Percentiles rank a stretch among this genome's conserved stretches.
phyloP scores from a whole-genome alignment of 192 early-diverging fungal species.

The Mortierella alpina region DNA sequence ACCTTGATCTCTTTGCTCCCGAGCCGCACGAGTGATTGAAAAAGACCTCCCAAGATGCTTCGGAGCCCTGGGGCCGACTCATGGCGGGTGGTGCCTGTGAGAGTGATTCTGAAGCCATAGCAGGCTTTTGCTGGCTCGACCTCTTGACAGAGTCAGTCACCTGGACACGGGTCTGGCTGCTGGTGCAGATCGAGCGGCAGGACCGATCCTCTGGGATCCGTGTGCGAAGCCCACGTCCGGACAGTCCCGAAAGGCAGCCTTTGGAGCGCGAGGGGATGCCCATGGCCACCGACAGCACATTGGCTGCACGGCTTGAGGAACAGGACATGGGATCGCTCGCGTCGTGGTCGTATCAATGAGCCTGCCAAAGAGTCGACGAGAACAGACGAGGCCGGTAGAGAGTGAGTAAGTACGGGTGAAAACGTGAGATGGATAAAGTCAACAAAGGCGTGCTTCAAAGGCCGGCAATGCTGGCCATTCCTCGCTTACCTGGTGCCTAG shows the following conservation, averaged over 20 bases:
- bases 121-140: neutral
- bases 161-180: neutral
- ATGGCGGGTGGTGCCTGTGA: neutral
- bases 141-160: neutral
- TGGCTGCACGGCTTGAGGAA: conserved; percentile 48
- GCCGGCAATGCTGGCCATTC: too few species aligned
- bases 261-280: conserved; percentile 46
- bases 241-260: conserved; percentile 9
- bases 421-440: too few species aligned
- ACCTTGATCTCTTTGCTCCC: conserved; percentile 17
- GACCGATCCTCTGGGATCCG: neutral
- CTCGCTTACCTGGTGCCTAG: too few species aligned
- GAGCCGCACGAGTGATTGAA: conserved; percentile 27
- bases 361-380: too few species aligned
- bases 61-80: conserved; percentile 1
- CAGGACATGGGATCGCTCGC: conserved; percentile 30
- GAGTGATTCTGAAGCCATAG: neutral
- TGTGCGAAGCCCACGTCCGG: conserved; percentile 19
- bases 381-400: too few species aligned
- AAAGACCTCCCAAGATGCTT: conserved; percentile 35
- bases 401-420: too few species aligned
- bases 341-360: neutral
- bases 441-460: too few species aligned
- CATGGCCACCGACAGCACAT: conserved; percentile 48
- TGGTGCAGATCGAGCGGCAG: conserved; percentile 3